phyloP scores from a whole-genome alignment of 164 flowering plant species.

The Vitis cinerea region DNA sequence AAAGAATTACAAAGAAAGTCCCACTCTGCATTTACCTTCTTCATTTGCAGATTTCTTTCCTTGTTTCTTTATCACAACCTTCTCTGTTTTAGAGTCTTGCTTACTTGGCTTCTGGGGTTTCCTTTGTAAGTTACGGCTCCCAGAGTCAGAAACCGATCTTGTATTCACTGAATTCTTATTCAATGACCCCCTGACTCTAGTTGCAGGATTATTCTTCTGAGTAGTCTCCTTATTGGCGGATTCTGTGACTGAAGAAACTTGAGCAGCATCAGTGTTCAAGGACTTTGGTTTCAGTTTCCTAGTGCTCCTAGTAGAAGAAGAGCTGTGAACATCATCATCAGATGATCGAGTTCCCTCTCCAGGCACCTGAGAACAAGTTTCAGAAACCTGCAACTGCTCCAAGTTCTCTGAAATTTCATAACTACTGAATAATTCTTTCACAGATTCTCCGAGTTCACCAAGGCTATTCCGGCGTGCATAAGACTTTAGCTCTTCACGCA shows the following conservation, averaged over 20 bases:
- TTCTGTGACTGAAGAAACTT: slow-evolving; percentile 29
- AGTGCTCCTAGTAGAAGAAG: slow-evolving; percentile 33
- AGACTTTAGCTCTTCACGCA: slow-evolving; percentile 73
- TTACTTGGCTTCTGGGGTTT: slow-evolving; percentile 42
- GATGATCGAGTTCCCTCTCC: slow-evolving; percentile 53
- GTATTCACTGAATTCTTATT: slow-evolving; percentile 33
- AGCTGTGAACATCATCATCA: slow-evolving; percentile 61
- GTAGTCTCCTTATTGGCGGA: slow-evolving; percentile 35
- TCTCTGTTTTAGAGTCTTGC: slow-evolving; percentile 32
- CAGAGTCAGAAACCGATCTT: slow-evolving; percentile 29
- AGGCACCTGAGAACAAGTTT: slow-evolving; percentile 48
- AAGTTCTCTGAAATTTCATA: slow-evolving; percentile 50
- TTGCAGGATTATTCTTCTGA: slow-evolving; percentile 26
- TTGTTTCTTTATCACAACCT: slow-evolving; percentile 32
- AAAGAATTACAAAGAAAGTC: background rate
- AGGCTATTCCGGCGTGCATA: slow-evolving; percentile 64
- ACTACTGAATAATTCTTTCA: slow-evolving; percentile 53
- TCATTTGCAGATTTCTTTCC: slow-evolving; percentile 35
- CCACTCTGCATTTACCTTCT: slow-evolving; percentile 34
- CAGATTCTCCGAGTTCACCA: slow-evolving; percentile 50
- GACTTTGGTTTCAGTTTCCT: slow-evolving; percentile 63
- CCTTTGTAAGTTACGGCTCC: slow-evolving; percentile 30
- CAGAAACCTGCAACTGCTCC: slow-evolving; percentile 62
- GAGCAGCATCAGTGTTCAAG: slow-evolving; percentile 37
- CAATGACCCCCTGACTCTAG: slow-evolving; percentile 28